These are phyloP conservation scores for Aspergillus pseudoviridinutans DNA, from an alignment of 2,329 filamentous ascomycete genomes.

Conservation along the genomic window DNA sequence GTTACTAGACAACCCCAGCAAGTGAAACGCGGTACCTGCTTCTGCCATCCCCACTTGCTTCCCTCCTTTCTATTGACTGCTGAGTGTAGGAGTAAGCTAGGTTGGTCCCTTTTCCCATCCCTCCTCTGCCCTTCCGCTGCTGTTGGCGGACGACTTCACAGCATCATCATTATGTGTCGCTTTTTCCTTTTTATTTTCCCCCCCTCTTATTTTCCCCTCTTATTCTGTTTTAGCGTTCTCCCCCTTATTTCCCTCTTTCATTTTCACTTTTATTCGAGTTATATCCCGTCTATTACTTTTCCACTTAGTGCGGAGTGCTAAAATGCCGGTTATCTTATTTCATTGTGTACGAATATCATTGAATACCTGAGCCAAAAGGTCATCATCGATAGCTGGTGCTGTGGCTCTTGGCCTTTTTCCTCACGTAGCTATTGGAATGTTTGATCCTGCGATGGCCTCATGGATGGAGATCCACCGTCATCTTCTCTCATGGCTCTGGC, in stretches of 20 bases:
- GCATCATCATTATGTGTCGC: neutral
- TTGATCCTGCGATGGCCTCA: constrained; percentile 16
- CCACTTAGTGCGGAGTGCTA: neutral
- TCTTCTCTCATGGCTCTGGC: constrained; percentile 3
- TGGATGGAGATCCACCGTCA: constrained; percentile 17
- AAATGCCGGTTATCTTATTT: neutral
- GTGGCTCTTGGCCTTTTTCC: neutral
- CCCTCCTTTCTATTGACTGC: neutral
- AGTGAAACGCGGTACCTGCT: constrained; percentile 23
- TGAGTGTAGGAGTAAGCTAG: constrained; percentile 11
- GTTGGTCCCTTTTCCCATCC: constrained; percentile 1
- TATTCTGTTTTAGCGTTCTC: neutral
- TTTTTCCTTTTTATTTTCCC: neutral
- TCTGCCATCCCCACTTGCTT: constrained; percentile 14
- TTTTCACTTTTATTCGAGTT: neutral
- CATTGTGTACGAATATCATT: neutral
- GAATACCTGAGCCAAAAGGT: neutral
- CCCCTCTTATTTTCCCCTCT: neutral
- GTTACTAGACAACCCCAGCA: constrained; percentile 11
- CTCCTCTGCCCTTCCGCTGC: neutral
- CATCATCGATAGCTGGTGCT: neutral
- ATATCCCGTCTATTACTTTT: neutral
- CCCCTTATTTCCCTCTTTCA: neutral
- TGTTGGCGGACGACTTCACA: constrained; percentile 1
- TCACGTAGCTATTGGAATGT: constrained; percentile 2